These are phyloP conservation scores for Dryadomyces quercivorus DNA, from an alignment of 2,329 filamentous ascomycete species.

Conservation along the genomic window DNA sequence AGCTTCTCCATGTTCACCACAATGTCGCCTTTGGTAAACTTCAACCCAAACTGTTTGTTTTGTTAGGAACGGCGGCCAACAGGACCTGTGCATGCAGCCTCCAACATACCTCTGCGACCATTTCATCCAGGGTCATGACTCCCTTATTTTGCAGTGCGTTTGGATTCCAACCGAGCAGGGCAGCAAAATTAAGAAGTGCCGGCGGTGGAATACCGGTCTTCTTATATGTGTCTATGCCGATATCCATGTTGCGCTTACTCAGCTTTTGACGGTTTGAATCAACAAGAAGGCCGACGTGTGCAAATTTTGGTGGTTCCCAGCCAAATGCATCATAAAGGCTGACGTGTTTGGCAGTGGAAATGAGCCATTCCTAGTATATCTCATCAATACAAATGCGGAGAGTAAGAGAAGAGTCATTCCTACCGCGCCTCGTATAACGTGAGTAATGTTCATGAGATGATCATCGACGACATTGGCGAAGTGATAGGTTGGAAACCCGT, in stretches of 20 bases:
- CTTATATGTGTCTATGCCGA: slow-evolving; percentile 37
- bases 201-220: slow-evolving; percentile 32
- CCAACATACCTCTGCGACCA: slow-evolving; percentile 54
- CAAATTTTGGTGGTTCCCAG: slow-evolving; percentile 63
- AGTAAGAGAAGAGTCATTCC: slow-evolving; percentile 17
- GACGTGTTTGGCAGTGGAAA: slow-evolving; percentile 69
- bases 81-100: too few relatives aligned
- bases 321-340: slow-evolving; percentile 65
- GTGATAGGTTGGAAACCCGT: slow-evolving; percentile 91
- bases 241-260: slow-evolving; percentile 66
- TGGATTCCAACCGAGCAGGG: slow-evolving; percentile 75
- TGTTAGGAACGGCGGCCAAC: not conserved
- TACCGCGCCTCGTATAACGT: slow-evolving; percentile 81
- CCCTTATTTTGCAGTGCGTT: slow-evolving; percentile 39
- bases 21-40: slow-evolving; percentile 85
- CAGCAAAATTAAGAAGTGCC: slow-evolving; percentile 65
- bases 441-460: slow-evolving; percentile 87
- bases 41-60: slow-evolving; percentile 30
- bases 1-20: slow-evolving; percentile 73
- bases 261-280: slow-evolving; percentile 60
- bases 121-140: slow-evolving; percentile 55
- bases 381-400: not conserved
- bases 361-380: slow-evolving; percentile 68
- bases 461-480: slow-evolving; percentile 96
- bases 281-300: slow-evolving; percentile 67